Conservation (phyloP, 2,329 filamentous ascomycete species). For the Phoma sp. region DNA sequence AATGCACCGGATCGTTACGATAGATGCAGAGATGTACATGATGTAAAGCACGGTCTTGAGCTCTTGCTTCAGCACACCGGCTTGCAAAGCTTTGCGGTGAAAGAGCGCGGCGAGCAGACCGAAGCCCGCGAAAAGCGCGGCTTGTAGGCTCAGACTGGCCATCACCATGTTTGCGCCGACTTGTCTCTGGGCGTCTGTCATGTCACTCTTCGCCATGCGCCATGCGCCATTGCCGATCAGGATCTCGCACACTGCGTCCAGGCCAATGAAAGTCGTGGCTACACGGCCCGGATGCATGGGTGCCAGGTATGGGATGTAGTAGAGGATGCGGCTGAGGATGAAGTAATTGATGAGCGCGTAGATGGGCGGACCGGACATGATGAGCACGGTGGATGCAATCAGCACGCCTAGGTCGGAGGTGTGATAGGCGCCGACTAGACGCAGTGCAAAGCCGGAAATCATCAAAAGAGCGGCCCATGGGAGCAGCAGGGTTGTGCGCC, state of each 20-base stretch:
- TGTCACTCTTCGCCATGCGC: conserved; percentile 51
- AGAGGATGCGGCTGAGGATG: conserved; percentile 65
- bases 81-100: conserved; percentile 53
- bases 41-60: conserved; percentile 54
- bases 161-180: conserved; percentile 58
- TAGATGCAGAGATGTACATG: conserved; percentile 57
- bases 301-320: conserved; percentile 67
- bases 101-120: conserved; percentile 56
- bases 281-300: conserved; percentile 66
- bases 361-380: conserved; percentile 59
- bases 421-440: conserved; percentile 62
- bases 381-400: conserved; percentile 52
- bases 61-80: conserved; percentile 53
- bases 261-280: conserved; percentile 64
- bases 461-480: conserved; percentile 64
- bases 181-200: conserved; percentile 47
- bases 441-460: conserved; percentile 62
- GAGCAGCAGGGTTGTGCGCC: conserved; percentile 63
- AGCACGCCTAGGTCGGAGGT: conserved; percentile 53
- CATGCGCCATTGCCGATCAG: conserved; percentile 62
- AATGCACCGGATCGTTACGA: conserved; percentile 59
- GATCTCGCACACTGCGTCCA: conserved; percentile 60
- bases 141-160: conserved; percentile 59
- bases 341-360: conserved; percentile 69
- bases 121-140: conserved; percentile 60